phyloP scores from a whole-genome alignment of 2,329 filamentous ascomycete genomes.

The Aspergillus hortae region DNA sequence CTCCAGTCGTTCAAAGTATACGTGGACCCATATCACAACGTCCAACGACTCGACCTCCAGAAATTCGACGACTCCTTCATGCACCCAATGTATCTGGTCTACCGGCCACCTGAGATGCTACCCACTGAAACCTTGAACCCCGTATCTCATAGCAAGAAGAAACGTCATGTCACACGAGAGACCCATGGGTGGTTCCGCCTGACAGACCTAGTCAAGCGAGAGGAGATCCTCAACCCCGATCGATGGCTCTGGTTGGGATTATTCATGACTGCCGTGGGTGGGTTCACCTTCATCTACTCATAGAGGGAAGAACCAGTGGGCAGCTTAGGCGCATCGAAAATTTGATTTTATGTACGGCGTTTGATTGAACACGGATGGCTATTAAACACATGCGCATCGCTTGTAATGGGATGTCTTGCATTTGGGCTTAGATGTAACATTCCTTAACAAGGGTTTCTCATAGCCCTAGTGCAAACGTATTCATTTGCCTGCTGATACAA shows the following conservation, averaged over 20 bases:
- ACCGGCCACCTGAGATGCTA: slow-evolving; percentile 64
- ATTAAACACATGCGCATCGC: no score
- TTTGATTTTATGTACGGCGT: no score
- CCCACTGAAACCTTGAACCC: slow-evolving; percentile 66
- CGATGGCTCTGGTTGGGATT: slow-evolving; percentile 49
- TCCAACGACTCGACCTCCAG: slow-evolving; percentile 62
- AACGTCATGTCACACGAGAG: slow-evolving; percentile 24
- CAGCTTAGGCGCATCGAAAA: no score
- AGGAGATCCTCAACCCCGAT: slow-evolving; percentile 37
- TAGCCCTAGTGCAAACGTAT: no score
- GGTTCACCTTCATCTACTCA: slow-evolving; percentile 35
- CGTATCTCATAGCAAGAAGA: slow-evolving; percentile 39
- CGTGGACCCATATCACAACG: slow-evolving; percentile 59
- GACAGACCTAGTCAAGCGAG: slow-evolving; percentile 25
- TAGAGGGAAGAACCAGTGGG: slow-evolving; percentile 8
- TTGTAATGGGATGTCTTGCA: no score
- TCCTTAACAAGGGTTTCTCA: no score
- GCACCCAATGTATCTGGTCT: slow-evolving; percentile 65
- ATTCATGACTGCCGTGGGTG: slow-evolving; percentile 45
- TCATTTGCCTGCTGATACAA: no score
- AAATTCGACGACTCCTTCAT: slow-evolving; percentile 62
- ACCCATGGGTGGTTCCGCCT: slow-evolving; percentile 21
- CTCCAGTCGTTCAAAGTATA: slow-evolving; percentile 41
- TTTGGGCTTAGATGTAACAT: no score
- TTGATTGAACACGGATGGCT: no score